phyloP scores from a whole-genome alignment of 306 rosid species.

The Sophora flavescens region DNA sequence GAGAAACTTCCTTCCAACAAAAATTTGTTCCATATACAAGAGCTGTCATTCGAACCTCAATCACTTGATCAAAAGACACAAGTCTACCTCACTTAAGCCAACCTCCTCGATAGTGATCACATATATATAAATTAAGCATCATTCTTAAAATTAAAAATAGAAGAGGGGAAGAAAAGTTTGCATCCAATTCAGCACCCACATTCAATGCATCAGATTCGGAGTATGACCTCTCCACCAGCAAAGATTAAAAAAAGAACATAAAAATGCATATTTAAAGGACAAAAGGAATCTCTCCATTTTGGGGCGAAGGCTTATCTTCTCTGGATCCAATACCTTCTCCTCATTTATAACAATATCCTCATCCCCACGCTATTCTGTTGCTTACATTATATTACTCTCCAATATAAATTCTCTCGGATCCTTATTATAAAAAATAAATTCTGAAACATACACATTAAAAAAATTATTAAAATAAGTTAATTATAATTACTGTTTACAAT shows the following conservation, averaged over 20 bases:
- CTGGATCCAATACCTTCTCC: constrained; percentile 68
- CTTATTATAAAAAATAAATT: too few species aligned
- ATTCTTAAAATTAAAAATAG: constrained; percentile 37
- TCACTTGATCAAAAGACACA: too few species aligned
- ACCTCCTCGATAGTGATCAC: too few species aligned
- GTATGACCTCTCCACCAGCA: constrained; percentile 58
- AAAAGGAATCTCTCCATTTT: constrained; percentile 56
- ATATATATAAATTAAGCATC: constrained; percentile 37
- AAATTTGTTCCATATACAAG: too few species aligned
- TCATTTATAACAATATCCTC: constrained; percentile 61
- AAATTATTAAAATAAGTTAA: too few species aligned
- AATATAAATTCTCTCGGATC: too few species aligned
- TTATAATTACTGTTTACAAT: too few species aligned
- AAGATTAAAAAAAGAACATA: constrained; percentile 41
- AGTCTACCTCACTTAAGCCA: too few species aligned
- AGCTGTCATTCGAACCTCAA: too few species aligned
- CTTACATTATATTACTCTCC: constrained; percentile 40
- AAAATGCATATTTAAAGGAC: constrained; percentile 38
- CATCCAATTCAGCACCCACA: constrained; percentile 58
- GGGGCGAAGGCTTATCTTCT: constrained; percentile 64
- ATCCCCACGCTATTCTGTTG: constrained; percentile 50
- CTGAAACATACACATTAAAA: too few species aligned
- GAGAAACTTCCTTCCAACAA: too few species aligned
- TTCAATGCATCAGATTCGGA: constrained; percentile 78
- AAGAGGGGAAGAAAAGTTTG: constrained; percentile 38